Evolutionary conservation across 2,329 filamentous ascomycete genomes (phyloP).

Genomic region (Calonectria crousiana): DNA sequence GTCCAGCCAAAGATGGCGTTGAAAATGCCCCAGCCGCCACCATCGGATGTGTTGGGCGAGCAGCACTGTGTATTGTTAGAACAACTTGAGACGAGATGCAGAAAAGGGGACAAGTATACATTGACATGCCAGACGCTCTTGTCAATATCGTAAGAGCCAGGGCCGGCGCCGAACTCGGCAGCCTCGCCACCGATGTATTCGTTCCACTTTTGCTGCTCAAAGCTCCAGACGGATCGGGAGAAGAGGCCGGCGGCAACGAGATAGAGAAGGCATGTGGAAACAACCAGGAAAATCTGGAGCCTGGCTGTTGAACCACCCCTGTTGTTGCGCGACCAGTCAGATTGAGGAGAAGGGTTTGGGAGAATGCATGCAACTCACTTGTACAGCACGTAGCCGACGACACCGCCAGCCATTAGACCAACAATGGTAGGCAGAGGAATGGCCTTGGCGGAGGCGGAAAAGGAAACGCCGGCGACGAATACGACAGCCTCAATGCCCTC

Average conservation of each 20-base stretch:
- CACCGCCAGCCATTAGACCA: slow-evolving; percentile 74
- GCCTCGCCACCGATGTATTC: slow-evolving; percentile 71
- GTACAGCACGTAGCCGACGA: slow-evolving; percentile 82
- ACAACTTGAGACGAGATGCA: not conserved
- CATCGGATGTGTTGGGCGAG: slow-evolving; percentile 76
- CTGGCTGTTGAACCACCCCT: slow-evolving; percentile 58
- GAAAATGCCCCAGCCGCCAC: slow-evolving; percentile 88
- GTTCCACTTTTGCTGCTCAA: slow-evolving; percentile 79
- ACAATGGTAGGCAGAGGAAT: slow-evolving; percentile 83
- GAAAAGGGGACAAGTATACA: slow-evolving; percentile 63
- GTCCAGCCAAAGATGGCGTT: slow-evolving; percentile 89
- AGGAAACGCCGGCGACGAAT: slow-evolving; percentile 86
- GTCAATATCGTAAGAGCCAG: slow-evolving; percentile 84
- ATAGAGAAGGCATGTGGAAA: slow-evolving; percentile 86
- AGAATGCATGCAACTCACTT: slow-evolving; percentile 64
- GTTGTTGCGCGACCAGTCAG: not conserved
- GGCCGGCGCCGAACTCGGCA: slow-evolving; percentile 64
- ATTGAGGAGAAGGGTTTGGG: not conserved
- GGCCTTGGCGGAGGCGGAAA: slow-evolving; percentile 79
- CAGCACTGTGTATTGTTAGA: slow-evolving; percentile 72
- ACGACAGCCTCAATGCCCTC: slow-evolving; percentile 90
- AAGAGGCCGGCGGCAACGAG: slow-evolving; percentile 87
- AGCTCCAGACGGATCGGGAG: slow-evolving; percentile 80
- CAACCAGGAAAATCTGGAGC: slow-evolving; percentile 81
- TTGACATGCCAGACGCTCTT: slow-evolving; percentile 88